phyloP scores from a whole-genome alignment of 495 filamentous ascomycete species.

The Xylaria castorea region DNA sequence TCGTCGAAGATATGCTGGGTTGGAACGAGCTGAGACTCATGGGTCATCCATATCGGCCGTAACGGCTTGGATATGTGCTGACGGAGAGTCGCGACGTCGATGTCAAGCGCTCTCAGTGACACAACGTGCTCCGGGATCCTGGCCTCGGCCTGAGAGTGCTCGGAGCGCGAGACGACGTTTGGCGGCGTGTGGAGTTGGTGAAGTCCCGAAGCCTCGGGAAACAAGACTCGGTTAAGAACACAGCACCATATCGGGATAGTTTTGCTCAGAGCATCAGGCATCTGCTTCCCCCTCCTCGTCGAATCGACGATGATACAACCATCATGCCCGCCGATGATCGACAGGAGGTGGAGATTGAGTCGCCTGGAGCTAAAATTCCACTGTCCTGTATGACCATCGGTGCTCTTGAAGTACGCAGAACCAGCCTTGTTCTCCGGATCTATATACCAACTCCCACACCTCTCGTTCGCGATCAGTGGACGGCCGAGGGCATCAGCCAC shows the following conservation, averaged over 20 bases:
- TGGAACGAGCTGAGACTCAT: slow-evolving; percentile 40
- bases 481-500: slow-evolving; percentile 60
- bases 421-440: slow-evolving; percentile 66
- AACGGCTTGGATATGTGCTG: slow-evolving; percentile 62
- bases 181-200: slow-evolving; percentile 69
- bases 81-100: slow-evolving; percentile 41
- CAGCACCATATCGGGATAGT: slow-evolving; percentile 93
- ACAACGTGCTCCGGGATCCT: slow-evolving; percentile 70
- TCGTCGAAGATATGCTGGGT: slow-evolving; percentile 52
- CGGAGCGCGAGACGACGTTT: slow-evolving; percentile 70
- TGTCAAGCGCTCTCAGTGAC: slow-evolving; percentile 57
- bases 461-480: slow-evolving; percentile 91
- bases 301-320: slow-evolving; percentile 96
- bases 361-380: slow-evolving; percentile 88
- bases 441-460: slow-evolving; percentile 97
- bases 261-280: slow-evolving; percentile 92
- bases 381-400: slow-evolving; percentile 88
- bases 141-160: slow-evolving; percentile 78
- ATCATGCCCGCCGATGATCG: slow-evolving; percentile 62
- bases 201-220: slow-evolving; percentile 58
- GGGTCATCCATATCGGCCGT: slow-evolving; percentile 67
- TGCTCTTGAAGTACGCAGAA: slow-evolving; percentile 95
- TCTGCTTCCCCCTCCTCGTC: slow-evolving; percentile 89
- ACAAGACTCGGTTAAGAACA: slow-evolving; percentile 81
- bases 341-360: slow-evolving; percentile 81